A percentile compares a stretch with the other conserved stretches of the same genome.
Conservation (phyloP, 495 filamentous ascomycete genomes). For the Penicillium angulare region DNA sequence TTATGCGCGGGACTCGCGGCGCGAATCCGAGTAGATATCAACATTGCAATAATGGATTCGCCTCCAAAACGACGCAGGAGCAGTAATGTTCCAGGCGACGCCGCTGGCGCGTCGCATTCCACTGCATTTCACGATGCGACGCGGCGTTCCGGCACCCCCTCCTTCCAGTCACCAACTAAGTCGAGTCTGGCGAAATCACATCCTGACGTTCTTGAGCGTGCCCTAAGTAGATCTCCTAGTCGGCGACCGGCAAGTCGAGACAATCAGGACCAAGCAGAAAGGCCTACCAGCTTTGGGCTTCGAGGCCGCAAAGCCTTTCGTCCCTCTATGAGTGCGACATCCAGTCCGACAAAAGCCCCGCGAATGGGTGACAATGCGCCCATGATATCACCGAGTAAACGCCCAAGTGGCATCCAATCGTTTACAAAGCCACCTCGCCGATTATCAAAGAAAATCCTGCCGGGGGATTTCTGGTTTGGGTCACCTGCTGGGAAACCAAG, state of each 20-base stretch:
- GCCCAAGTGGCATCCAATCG: slow-evolving; percentile 33
- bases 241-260: slow-evolving; percentile 15
- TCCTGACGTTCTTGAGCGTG: slow-evolving; percentile 55
- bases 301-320: slow-evolving; percentile 37
- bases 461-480: slow-evolving; percentile 44
- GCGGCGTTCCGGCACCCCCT: slow-evolving; percentile 42
- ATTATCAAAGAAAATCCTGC: slow-evolving; percentile 38
- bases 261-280: slow-evolving; percentile 19
- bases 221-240: slow-evolving; percentile 36
- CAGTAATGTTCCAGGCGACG: slow-evolving; percentile 29
- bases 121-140: slow-evolving; percentile 18
- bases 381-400: slow-evolving; percentile 30
- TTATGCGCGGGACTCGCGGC: slow-evolving; percentile 19
- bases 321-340: slow-evolving; percentile 36
- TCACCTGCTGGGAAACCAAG: slow-evolving; percentile 35
- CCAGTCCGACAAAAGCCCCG: slow-evolving; percentile 34
- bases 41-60: slow-evolving; percentile 33
- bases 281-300: slow-evolving; percentile 29
- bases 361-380: slow-evolving; percentile 29
- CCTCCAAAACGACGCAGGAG: slow-evolving; percentile 65
- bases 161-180: slow-evolving; percentile 65
- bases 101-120: slow-evolving; percentile 29
- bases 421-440: slow-evolving; percentile 44
- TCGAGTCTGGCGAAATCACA: slow-evolving; percentile 63
- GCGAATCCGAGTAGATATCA: slow-evolving; percentile 6